Evolutionary conservation across 1,284 basidiomycete species (phyloP).

Genomic region (Moesziomyces sp.): DNA sequence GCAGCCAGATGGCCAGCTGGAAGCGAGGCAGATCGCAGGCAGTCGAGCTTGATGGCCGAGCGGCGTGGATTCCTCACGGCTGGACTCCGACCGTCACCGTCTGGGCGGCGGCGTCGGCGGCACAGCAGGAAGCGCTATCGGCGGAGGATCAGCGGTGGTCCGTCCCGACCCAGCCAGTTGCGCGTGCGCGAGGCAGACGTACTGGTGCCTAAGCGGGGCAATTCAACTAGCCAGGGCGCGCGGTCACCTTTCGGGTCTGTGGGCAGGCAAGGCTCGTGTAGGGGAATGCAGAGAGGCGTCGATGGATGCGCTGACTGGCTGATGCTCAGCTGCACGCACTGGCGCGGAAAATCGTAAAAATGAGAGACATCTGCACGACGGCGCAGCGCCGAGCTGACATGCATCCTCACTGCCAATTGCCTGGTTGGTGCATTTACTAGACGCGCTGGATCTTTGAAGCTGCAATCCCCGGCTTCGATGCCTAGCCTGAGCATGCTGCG

Average conservation of each 20-base stretch:
- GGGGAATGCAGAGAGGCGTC: background rate
- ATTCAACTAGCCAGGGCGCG: background rate
- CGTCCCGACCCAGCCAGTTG: background rate
- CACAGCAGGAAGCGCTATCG: background rate
- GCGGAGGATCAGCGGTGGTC: background rate
- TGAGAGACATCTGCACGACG: background rate
- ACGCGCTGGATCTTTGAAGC: background rate
- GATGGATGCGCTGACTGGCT: no score
- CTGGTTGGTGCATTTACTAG: no score
- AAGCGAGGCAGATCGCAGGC: conserved; percentile 1
- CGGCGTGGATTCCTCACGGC: background rate
- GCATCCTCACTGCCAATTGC: no score
- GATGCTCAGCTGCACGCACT: no score
- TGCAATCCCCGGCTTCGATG: background rate
- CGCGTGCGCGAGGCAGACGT: background rate
- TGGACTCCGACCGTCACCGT: background rate
- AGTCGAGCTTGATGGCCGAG: background rate
- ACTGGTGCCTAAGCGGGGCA: background rate
- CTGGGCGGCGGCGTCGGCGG: background rate
- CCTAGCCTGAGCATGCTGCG: background rate
- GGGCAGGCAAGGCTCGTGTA: background rate
- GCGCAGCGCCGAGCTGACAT: background rate
- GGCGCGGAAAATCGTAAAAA: background rate
- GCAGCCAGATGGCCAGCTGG: background rate
- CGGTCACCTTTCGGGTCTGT: no score